Base-by-base conservation (phyloP, 148 eudicot genomes). In the Rheum nobile region DNA sequence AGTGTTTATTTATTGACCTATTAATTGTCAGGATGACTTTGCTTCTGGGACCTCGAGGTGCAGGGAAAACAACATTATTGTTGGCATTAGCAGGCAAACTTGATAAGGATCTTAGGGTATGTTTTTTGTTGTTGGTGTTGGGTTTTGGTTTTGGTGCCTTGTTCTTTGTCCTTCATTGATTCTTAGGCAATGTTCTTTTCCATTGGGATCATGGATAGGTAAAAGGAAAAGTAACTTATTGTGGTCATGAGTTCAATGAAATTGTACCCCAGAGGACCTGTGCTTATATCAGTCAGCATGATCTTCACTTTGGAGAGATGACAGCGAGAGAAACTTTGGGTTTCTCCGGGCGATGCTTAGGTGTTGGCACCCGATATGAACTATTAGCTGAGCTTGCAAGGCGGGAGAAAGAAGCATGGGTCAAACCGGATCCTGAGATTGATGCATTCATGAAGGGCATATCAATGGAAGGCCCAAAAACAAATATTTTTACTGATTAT, bases 291-390 rank as follows among this genome's bases (percentile, higher is more conserved):
- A 84, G 91, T 73, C 96, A 90, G 46, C 81, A 87, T 74, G 91
- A 92, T 81, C 88, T 92, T 73, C 97, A 92, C 54, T 67, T 83
- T 22, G 93, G 93, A 43, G 96, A 92, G 80, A 79, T 92, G 97
- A 92, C 97, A 2, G 96, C 90, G 2, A 78, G 97, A 79, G 96
- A 92, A 79, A 88, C 96, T 2, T 55, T 92, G 34, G 89, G 90
- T 75, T 92, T 92, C 76, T 84, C 96, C 0, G 96, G n/a, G n/a
- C n/a, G n/a, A n/a, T n/a, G n/a, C n/a, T n/a, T n/a, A n/a, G n/a
- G n/a, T n/a, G n/a, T n/a, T 63, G 97, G 97, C 17, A 71, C 85
- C 19, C 78, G 96, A 77, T 85, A 88, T 72, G 89, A 86, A 11
- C 8, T 87, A 78, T 75, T 90, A 28, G 76, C 80, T 26, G 89